Conservation (phyloP, 805 yeast genomes). For the Debaryomyces castellii region DNA sequence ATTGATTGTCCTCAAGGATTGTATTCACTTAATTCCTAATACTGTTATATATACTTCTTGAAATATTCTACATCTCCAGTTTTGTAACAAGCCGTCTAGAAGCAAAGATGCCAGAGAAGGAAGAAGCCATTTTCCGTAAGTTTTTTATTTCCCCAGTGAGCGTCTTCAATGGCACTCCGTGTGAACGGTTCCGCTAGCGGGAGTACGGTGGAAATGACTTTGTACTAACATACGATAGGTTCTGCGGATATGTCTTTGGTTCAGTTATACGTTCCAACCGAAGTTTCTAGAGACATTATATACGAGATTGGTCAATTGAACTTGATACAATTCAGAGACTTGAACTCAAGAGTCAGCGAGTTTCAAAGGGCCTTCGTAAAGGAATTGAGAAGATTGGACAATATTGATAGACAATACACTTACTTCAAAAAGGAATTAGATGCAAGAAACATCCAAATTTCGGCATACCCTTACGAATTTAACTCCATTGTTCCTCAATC, state of each 20-base stretch:
- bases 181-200: too few species aligned
- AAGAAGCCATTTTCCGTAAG: slow-evolving; percentile 49
- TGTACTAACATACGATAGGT: slow-evolving; percentile 39
- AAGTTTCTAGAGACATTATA: slow-evolving; percentile 83
- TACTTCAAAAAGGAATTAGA: slow-evolving; percentile 48
- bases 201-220: too few species aligned
- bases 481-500: slow-evolving; percentile 41
- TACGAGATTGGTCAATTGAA: slow-evolving; percentile 85
- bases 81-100: neutral
- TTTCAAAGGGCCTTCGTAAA: slow-evolving; percentile 91
- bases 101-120: slow-evolving; percentile 28
- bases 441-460: slow-evolving; percentile 43
- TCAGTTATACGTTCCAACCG: slow-evolving; percentile 88
- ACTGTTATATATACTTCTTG: neutral
- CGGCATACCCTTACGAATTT: slow-evolving; percentile 25
- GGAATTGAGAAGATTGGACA: slow-evolving; percentile 81
- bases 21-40: neutral
- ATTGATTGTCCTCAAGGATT: slow-evolving; percentile 1
- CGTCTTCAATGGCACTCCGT: neutral
- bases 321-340: slow-evolving; percentile 81
- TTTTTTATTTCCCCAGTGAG: slow-evolving; percentile 7
- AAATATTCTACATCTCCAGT: neutral
- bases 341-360: slow-evolving; percentile 70
- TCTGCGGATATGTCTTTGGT: slow-evolving; percentile 97
- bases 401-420: slow-evolving; percentile 76